These are phyloP conservation scores for Ganoderma boninense DNA, from an alignment of 1,284 basidiomycete species.

Conservation along the genomic window DNA sequence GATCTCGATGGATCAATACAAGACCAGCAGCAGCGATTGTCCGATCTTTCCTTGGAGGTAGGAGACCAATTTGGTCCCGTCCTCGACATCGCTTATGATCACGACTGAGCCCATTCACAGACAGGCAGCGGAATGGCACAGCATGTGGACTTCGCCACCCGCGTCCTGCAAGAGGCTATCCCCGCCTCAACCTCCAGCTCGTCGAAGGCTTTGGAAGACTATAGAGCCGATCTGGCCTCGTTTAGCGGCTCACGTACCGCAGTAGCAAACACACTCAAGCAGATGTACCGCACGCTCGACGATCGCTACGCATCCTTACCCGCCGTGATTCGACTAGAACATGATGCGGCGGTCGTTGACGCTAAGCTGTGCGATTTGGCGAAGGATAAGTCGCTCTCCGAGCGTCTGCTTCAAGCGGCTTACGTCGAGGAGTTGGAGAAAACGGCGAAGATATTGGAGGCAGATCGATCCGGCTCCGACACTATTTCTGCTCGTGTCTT, in stretches of 20 bases:
- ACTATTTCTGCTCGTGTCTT: background rate
- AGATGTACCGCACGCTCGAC: conserved; percentile 20
- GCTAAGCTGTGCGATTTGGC: background rate
- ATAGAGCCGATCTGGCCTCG: conserved; percentile 7
- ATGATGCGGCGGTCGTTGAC: conserved; percentile 5
- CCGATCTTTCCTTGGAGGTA: conserved; percentile 32
- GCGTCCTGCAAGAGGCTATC: conserved; percentile 2
- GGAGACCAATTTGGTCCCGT: background rate
- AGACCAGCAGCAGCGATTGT: conserved; percentile 24
- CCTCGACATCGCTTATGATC: background rate
- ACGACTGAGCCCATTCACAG: background rate
- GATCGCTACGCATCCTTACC: conserved; percentile 20
- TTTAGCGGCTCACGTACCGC: conserved; percentile 11
- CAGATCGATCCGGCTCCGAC: background rate
- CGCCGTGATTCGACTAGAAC: conserved; percentile 6
- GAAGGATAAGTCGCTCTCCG: background rate
- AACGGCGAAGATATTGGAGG: conserved; percentile 22
- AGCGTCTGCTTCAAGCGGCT: conserved; percentile 10
- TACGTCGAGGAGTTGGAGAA: conserved; percentile 29
- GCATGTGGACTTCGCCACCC: conserved; percentile 7
- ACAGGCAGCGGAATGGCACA: conserved; percentile 5
- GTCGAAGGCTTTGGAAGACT: background rate
- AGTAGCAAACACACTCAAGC: background rate
- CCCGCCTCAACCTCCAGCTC: background rate
- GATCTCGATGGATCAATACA: conserved; percentile 14